Evolutionary conservation across 345 rosid species (phyloP), one percentile per base, ranked within the genome.

Genomic region (Boechera divaricarpa): DNA sequence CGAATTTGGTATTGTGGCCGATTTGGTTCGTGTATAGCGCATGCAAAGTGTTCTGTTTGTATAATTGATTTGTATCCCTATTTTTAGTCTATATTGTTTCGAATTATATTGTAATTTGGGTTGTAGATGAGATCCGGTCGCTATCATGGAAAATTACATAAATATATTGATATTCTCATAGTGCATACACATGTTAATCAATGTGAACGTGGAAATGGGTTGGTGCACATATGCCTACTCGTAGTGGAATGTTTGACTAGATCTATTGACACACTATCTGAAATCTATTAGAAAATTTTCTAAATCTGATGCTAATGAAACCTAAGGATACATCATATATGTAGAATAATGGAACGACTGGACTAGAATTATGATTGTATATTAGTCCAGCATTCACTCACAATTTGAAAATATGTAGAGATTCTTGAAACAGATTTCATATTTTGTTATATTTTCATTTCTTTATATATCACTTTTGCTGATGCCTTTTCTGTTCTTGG

Each of bases 141-240:
- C 51, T 66, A 31, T 77, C 70, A 54, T 45, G 60, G 61, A 75
- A 26, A 15, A 36, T 15, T 61, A 10, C 68, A 62, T 72, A 15
- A 7, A 18, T 53, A 4, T 41, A n/a, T 62, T 32, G 39, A 49
- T 26, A 51, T 26, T 16, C 65, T 64, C 58, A 13, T 16, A 26
- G 11, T 54, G 47, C 57, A 54, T n/a, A 44, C 12, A 15, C 47
- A 48, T 74, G 8, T 64, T 51, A 28, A 29, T 24, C 45, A 41
- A 5, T 63, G 36, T 67, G 36, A 26, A 38, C 51, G 53, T 72
- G 32, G 18, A 41, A 16, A 28, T 38, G 42, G n/a, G 3, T 44
- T 58, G 56, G 69, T 39, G 51, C 44, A 7, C 8, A 57, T 21
- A 31, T 45, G 11, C 18, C 0, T 67, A 44, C 29, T 4, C 42